Percentiles rank a stretch among this genome's conserved stretches.
Evolutionary conservation across 1,139 yeast species (phyloP).

Genomic region (Zygosaccharomyces sapae): DNA sequence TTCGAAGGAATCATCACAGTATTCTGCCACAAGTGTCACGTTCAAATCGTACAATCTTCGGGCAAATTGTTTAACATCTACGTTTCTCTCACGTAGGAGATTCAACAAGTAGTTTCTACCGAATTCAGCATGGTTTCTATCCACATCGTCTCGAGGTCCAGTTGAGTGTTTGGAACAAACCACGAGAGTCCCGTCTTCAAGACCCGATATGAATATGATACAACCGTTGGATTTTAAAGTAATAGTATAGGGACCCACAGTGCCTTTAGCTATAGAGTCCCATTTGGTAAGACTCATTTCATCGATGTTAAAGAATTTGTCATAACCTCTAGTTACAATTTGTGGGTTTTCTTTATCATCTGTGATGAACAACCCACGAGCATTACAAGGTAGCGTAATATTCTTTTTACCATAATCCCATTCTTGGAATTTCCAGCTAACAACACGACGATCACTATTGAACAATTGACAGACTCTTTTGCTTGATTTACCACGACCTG

Average conservation of each 20-base stretch:
- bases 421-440: constrained; percentile 80
- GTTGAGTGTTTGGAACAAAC: constrained; percentile 89
- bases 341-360: constrained; percentile 34
- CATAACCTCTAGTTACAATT: constrained; percentile 83
- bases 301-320: constrained; percentile 82
- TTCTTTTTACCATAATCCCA: constrained; percentile 71
- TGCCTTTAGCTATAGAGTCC: constrained; percentile 43
- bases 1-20: constrained; percentile 89
- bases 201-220: constrained; percentile 75
- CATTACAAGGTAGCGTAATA: constrained; percentile 59
- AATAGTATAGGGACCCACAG: constrained; percentile 74
- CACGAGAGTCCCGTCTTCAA: constrained; percentile 67
- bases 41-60: constrained; percentile 46
- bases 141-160: constrained; percentile 55
- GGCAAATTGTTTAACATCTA: constrained; percentile 52
- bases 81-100: constrained; percentile 47
- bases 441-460: constrained; percentile 33
- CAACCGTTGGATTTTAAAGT: constrained; percentile 93
- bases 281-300: constrained; percentile 58
- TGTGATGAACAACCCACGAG: constrained; percentile 79
- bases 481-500: constrained; percentile 39
- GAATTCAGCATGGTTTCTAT: constrained; percentile 67
- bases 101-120: constrained; percentile 58
- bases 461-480: constrained; percentile 36
- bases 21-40: constrained; percentile 85